These are phyloP conservation scores for Fonsecaea erecta DNA, from an alignment of 2,329 filamentous ascomycete genomes.

Conservation along the genomic window DNA sequence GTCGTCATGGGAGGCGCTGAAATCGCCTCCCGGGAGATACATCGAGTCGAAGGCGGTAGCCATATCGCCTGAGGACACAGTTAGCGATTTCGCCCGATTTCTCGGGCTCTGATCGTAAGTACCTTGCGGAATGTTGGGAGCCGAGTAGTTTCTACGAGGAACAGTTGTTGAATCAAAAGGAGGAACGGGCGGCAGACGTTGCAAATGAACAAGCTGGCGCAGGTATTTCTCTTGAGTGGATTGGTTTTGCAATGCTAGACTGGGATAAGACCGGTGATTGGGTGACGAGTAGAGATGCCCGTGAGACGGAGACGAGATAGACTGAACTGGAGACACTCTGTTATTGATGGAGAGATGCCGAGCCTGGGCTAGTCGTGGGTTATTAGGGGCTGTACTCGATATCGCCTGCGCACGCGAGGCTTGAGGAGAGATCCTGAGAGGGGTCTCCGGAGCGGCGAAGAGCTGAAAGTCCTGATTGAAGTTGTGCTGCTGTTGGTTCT, in stretches of 20 bases:
- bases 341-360: slow-evolving; percentile 38
- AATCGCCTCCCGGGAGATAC: slow-evolving; percentile 33
- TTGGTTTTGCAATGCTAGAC: slow-evolving; percentile 36
- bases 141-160: slow-evolving; percentile 34
- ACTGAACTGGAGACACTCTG: slow-evolving; percentile 35
- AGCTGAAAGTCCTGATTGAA: slow-evolving; percentile 44
- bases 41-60: slow-evolving; percentile 36
- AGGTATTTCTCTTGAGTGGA: slow-evolving; percentile 34
- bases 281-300: slow-evolving; percentile 33
- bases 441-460: slow-evolving; percentile 39
- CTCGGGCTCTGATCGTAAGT: slow-evolving; percentile 46
- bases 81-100: slow-evolving; percentile 44
- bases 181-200: slow-evolving; percentile 41
- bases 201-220: slow-evolving; percentile 36
- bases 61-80: slow-evolving; percentile 26
- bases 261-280: slow-evolving; percentile 36
- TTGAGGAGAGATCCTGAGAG: slow-evolving; percentile 30
- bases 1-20: slow-evolving; percentile 34
- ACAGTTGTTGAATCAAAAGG: slow-evolving; percentile 38
- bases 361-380: slow-evolving; percentile 30
- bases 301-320: slow-evolving; percentile 32
- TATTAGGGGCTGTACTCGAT: slow-evolving; percentile 42
- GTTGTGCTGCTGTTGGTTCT: slow-evolving; percentile 34
- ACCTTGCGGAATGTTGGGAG: slow-evolving; percentile 36
- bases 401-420: slow-evolving; percentile 41